Evolutionary conservation across 1,284 basidiomycete genomes (phyloP), one percentile per base, ranked within the genome.

Genomic region (Thelephora terrestris): DNA sequence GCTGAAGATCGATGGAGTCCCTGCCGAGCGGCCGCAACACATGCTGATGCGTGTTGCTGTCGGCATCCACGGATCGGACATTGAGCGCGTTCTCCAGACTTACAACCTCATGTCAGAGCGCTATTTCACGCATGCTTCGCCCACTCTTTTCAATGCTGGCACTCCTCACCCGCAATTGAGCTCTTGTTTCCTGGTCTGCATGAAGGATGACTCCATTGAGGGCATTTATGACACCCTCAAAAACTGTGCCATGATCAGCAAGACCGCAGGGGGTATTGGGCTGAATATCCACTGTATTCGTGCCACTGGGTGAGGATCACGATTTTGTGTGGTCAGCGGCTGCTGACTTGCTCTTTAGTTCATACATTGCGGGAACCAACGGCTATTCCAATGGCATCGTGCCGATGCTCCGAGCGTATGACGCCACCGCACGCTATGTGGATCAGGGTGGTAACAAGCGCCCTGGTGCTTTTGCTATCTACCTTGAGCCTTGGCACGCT

Each of bases 391-490:
- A 99, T 62, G 96, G 96, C 55, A 98, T 99, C 61, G 91, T 99
- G 1, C 96, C 96, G 32, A 99, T 99, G 96, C 85, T 99, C 45
- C 90, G 96, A 52, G 95, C 92, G 0, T 99, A 87, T 67, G 96
- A 99, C 63, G 94, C 96, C 12, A 99, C 96, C 5, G 96, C 96
- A 27, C 91, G 96, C 47, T 99, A 99, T 64, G 96, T 99, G 53
- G 96, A 99, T 68, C 96, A 99, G 66, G 95, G 96, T 54, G 96
- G 96, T 45, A 99, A 99, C 79, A 99, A 99, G 75, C 89, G 96
- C 40, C 96, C 96, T 2, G 96, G 96, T 55, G 96, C 96, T 2
- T 98, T 99, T 61, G 91, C 96, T 27, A 92, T 97, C 66, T 97
- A 97, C 71, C 73, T 97, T 55, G 94, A 97, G 69, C 94, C 94